Percentiles rank a stretch among this genome's conserved stretches.
These are phyloP conservation scores for Withania somnifera DNA, from an alignment of 305 asterid species.

Conservation along the genomic window DNA sequence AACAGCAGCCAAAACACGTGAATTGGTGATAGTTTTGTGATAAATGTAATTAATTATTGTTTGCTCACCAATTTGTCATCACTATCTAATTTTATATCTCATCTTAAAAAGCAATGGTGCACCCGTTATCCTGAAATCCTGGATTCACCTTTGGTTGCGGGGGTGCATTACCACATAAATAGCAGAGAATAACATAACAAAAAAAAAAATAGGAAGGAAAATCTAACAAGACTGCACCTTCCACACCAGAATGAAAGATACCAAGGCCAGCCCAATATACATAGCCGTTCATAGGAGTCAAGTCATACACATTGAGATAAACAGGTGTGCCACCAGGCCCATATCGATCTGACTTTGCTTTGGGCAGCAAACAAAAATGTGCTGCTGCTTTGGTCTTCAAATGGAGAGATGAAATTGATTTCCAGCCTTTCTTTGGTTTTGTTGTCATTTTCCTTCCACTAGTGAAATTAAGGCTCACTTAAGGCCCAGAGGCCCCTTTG, in stretches of 20 bases:
- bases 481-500: slow-evolving; percentile 26
- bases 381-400: slow-evolving; percentile 52
- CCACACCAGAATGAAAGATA: slow-evolving; percentile 60
- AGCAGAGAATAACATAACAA: not conserved
- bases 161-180: not conserved
- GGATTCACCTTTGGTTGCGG: too few species aligned
- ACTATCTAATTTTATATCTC: too few species aligned
- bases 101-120: too few species aligned
- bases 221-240: slow-evolving; percentile 3
- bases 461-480: slow-evolving; percentile 22
- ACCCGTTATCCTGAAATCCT: too few species aligned
- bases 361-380: slow-evolving; percentile 73
- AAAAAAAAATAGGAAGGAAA: not conserved
- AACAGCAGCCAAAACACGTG: too few species aligned
- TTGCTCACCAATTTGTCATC: too few species aligned
- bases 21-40: too few species aligned
- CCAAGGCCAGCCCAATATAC: slow-evolving; percentile 71
- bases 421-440: slow-evolving; percentile 68
- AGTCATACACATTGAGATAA: slow-evolving; percentile 68
- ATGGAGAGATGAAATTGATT: slow-evolving; percentile 47
- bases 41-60: too few species aligned
- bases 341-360: slow-evolving; percentile 58
- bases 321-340: slow-evolving; percentile 64
- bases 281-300: slow-evolving; percentile 58
- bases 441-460: slow-evolving; percentile 41